phyloP scores from a whole-genome alignment of 2,329 filamentous ascomycete genomes.

The Tolypocladium ovalisporum region DNA sequence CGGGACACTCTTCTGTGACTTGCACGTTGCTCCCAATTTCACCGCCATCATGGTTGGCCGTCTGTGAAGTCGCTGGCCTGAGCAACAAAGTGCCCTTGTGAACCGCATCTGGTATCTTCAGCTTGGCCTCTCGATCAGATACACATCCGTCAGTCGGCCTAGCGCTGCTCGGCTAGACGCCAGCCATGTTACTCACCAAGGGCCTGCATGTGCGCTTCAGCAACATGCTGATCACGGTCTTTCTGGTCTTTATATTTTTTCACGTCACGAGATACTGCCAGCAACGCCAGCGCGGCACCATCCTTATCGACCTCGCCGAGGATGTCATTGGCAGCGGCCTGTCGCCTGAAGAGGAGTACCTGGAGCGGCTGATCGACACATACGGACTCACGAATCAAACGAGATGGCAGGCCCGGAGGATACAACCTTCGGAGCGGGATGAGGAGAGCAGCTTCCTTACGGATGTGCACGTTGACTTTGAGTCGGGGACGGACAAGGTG shows the following conservation, averaged over 20 bases:
- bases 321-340: constrained; percentile 4
- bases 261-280: constrained; percentile 7
- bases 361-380: constrained; percentile 15
- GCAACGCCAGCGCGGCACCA: constrained; percentile 3
- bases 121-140: background rate
- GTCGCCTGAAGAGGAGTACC: constrained; percentile 20
- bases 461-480: constrained; percentile 18
- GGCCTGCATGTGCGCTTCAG: constrained; percentile 12
- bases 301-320: constrained; percentile 5
- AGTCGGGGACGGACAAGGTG: constrained; percentile 15
- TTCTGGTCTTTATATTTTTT: constrained; percentile 16
- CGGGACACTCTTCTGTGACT: background rate
- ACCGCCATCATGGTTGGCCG: background rate
- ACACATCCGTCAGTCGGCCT: background rate
- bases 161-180: constrained; percentile 2
- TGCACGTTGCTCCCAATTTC: background rate
- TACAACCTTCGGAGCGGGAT: constrained; percentile 16
- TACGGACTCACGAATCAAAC: constrained; percentile 19
- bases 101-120: background rate
- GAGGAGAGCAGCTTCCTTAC: constrained; percentile 16
- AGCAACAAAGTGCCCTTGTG: background rate
- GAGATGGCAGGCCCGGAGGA: constrained; percentile 22
- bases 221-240: constrained; percentile 10
- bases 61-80: background rate
- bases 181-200: constrained; percentile 14